Conservation (phyloP, 176 grass and related monocot species). For the Hsuehochloa calcarea region DNA sequence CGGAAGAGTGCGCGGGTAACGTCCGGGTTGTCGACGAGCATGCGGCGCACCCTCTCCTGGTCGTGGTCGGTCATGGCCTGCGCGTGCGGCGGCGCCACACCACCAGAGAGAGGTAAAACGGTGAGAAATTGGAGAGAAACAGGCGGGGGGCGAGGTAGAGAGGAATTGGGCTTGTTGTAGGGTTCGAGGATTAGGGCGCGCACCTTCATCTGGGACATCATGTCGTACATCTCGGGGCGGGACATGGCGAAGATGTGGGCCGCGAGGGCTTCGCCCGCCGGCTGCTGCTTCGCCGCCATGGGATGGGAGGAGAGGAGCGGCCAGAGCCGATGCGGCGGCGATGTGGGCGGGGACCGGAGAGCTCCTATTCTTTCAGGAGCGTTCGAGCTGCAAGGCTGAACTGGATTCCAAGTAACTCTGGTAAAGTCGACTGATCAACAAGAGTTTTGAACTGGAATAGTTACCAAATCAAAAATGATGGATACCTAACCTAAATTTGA, state of each 20-base stretch:
- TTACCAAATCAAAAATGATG: no score
- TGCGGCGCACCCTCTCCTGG: conserved; percentile 76
- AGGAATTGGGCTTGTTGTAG: conserved; percentile 11
- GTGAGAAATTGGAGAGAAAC: background rate
- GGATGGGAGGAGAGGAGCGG: background rate
- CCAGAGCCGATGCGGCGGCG: conserved; percentile 12
- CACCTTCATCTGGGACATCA: conserved; percentile 94
- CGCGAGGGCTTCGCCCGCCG: conserved; percentile 56
- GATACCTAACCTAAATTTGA: no score
- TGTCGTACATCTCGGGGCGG: conserved; percentile 76
- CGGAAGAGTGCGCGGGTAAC: conserved; percentile 86
- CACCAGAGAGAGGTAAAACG: background rate
- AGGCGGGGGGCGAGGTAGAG: background rate
- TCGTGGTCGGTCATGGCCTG: conserved; percentile 79
- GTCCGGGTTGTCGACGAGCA: conserved; percentile 87
- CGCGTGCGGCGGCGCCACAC: background rate
- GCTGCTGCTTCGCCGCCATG: conserved; percentile 71
- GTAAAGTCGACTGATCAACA: no score
- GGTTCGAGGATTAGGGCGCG: conserved; percentile 22
- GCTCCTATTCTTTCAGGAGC: background rate
- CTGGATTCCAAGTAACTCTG: background rate
- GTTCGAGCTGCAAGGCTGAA: background rate
- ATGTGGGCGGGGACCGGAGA: background rate
- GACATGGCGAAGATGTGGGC: conserved; percentile 73
- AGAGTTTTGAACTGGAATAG: no score